phyloP scores from a whole-genome alignment of 108 stramenopile species.

The Nitzschia inconspicua region DNA sequence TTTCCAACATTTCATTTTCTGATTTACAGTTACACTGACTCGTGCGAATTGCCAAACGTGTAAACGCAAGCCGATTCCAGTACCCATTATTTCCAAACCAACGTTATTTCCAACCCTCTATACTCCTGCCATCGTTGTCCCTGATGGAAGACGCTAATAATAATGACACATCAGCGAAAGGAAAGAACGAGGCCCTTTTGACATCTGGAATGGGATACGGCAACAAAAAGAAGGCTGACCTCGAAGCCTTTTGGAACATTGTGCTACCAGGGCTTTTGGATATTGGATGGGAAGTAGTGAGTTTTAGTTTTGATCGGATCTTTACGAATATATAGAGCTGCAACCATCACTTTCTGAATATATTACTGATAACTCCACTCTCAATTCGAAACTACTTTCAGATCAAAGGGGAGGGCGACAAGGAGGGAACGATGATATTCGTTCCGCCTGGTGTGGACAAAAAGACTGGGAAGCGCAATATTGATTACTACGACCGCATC shows the following conservation, averaged over 20 bases:
- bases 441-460: constrained; percentile 36
- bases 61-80: no score
- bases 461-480: constrained; percentile 9
- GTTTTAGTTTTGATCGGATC: not conserved
- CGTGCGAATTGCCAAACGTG: no score
- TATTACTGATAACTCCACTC: not conserved
- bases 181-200: constrained; percentile 8
- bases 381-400: not conserved
- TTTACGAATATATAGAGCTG: no score
- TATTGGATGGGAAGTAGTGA: constrained; percentile 53
- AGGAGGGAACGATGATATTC: constrained; percentile 29
- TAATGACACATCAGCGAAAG: no score
- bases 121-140: no score
- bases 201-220: constrained; percentile 25
- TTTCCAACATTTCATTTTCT: no score
- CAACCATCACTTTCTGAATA: no score
- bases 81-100: no score
- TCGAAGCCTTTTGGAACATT: constrained; percentile 45
- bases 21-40: no score
- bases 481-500: constrained; percentile 45
- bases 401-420: constrained; percentile 3
- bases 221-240: constrained; percentile 31
- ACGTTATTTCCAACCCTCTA: no score
- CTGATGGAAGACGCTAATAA: no score
- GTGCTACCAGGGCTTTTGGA: constrained; percentile 51